These are phyloP conservation scores for Sarcomyxa edulis DNA, from an alignment of 768 basidiomycete species.

Conservation along the genomic window DNA sequence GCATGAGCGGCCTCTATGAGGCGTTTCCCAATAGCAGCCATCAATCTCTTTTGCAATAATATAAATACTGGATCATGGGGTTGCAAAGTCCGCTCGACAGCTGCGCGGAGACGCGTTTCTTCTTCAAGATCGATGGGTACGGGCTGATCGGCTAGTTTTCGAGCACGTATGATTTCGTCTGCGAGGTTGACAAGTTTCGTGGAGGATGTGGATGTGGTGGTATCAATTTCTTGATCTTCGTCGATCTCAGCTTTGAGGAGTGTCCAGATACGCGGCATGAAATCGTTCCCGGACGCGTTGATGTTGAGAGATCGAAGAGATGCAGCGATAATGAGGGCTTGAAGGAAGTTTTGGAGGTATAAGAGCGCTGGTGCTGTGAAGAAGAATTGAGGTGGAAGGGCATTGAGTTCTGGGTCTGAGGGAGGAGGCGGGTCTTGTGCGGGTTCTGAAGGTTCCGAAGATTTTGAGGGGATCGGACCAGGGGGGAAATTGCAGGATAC, in stretches of 20 bases:
- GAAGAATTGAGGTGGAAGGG: constrained; percentile 63
- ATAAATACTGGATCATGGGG: constrained; percentile 61
- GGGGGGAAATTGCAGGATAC: constrained; percentile 35
- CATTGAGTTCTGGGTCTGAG: constrained; percentile 24
- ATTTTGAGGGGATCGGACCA: constrained; percentile 7
- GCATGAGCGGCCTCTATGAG: constrained; percentile 11
- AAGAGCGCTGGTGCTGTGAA: constrained; percentile 50
- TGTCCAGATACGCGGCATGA: constrained; percentile 60
- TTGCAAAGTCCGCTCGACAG: constrained; percentile 59
- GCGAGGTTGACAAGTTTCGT: constrained; percentile 66
- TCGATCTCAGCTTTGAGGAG: constrained; percentile 56
- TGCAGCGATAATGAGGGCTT: constrained; percentile 64
- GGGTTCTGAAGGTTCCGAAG: constrained; percentile 1
- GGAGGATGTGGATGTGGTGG: constrained; percentile 16
- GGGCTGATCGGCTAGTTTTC: constrained; percentile 17
- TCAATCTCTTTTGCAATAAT: constrained; percentile 55
- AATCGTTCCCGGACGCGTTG: constrained; percentile 23
- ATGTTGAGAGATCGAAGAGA: constrained; percentile 45
- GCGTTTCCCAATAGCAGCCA: constrained; percentile 31
- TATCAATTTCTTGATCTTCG: constrained; percentile 20
- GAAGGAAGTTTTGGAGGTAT: constrained; percentile 62
- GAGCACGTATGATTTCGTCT: constrained; percentile 65
- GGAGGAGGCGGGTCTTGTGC: neutral
- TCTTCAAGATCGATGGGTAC: constrained; percentile 28
- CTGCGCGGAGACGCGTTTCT: constrained; percentile 48